Evolutionary conservation across 306 rosid species (phyloP), one percentile per base, ranked within the genome.

Genomic region (Dryas drummondii): DNA sequence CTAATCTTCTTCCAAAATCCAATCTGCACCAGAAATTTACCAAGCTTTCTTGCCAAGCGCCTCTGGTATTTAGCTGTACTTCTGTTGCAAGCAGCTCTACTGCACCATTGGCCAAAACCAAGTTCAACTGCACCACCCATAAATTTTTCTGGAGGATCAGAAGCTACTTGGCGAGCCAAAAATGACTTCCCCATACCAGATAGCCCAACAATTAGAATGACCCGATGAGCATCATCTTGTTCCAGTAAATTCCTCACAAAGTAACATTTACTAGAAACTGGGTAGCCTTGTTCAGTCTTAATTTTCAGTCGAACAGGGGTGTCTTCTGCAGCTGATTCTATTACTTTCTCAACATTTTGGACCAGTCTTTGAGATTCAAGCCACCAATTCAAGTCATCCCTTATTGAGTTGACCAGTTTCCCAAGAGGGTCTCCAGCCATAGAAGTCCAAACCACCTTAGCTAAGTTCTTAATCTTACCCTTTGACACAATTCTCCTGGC

Each of bases 21-120:
- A 22, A 73, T 79, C 71, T 66, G 79, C 65, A 74, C 71, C 27
- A 79, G 75, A 73, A 79, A 67, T 65, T 73, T 73, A 32, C 75
- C 58, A 48, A 79, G 5, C 68, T 79, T 79, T 75, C 79, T 59
- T 17, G 83, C 79, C 50, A 79, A 44, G 0, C 83, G 76, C 71
- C 55, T 79, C 41, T 74, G 75, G 70, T 79, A 79, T 60, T 73
- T 79, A 5, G 9, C 42, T 67, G 45, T 74, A 56, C 50, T 74
- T 55, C 71, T 74, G 15, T 74, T 74, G 54, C 83, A 79, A 63
- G 79, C 83, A 74, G 83, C 42, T 61, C 76, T 74, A 74, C 83
- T 79, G 61, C 83, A 79, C 83, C 83, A 79, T 51, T 79, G 83
- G 5, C 83, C 83, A 68, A 79, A 79, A 19, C 79, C 70, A 58